These are phyloP conservation scores for Apiospora phragmitis DNA, from an alignment of 2,329 filamentous ascomycete species.

Conservation along the genomic window DNA sequence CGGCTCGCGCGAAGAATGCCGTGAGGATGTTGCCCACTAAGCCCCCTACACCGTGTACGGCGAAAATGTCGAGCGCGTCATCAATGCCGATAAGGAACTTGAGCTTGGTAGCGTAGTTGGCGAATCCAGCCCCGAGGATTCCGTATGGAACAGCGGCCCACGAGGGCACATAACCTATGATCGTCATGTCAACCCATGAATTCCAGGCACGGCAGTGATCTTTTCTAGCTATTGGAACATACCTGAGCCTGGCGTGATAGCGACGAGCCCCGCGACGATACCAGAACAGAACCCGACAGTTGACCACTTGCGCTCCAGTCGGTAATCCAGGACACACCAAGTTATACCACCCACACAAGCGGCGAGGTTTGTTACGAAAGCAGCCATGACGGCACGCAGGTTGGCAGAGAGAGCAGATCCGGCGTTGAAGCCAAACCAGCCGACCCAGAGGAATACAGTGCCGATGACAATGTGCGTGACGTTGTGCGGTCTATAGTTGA, in stretches of 20 bases:
- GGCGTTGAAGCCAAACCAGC: constrained; percentile 95
- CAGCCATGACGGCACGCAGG: constrained; percentile 82
- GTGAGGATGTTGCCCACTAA: constrained; percentile 78
- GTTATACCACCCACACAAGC: constrained; percentile 84
- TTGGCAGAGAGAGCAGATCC: constrained; percentile 81
- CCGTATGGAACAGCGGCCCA: constrained; percentile 85
- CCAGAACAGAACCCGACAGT: constrained; percentile 93
- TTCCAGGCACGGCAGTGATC: background rate
- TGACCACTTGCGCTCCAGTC: constrained; percentile 87
- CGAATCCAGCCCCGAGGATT: constrained; percentile 71
- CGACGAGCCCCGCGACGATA: constrained; percentile 82
- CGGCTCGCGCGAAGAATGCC: constrained; percentile 80
- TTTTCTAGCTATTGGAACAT: constrained; percentile 21
- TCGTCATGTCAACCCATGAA: constrained; percentile 12
- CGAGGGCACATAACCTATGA: constrained; percentile 68
- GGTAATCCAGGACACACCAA: constrained; percentile 87
- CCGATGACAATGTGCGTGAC: constrained; percentile 91
- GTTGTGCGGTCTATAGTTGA: constrained; percentile 92
- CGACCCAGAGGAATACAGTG: constrained; percentile 92
- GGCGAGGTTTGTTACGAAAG: constrained; percentile 81
- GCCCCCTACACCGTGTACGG: constrained; percentile 77
- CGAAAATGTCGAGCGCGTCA: constrained; percentile 87
- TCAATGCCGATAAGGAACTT: constrained; percentile 82
- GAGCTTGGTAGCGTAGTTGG: constrained; percentile 89
- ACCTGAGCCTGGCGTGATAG: constrained; percentile 85